Evolutionary conservation across 2,329 filamentous ascomycete genomes (phyloP).

Genomic region (Alternaria infectoria): DNA sequence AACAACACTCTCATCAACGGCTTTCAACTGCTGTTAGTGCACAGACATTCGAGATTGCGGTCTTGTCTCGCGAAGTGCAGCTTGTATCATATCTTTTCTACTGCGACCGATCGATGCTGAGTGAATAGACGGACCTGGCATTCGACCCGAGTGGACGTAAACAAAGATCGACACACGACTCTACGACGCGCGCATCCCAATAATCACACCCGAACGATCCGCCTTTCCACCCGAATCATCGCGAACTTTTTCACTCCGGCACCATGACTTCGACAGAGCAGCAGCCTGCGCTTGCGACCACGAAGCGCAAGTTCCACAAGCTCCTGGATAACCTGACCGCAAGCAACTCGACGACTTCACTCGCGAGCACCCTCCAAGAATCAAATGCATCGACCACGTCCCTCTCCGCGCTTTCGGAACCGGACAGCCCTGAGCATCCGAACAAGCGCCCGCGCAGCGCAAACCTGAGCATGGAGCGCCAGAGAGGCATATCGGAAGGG

Average conservation of each 20-base stretch:
- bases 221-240: not conserved
- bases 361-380: constrained; percentile 46
- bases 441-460: constrained; percentile 46
- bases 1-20: constrained; percentile 14
- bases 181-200: not conserved
- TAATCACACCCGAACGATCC: not conserved
- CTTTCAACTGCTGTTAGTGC: not conserved
- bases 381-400: constrained; percentile 43
- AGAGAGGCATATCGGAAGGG: constrained; percentile 35
- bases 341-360: constrained; percentile 57
- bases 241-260: not conserved
- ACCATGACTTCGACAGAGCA: constrained; percentile 21
- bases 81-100: not conserved
- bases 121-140: not conserved
- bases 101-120: not conserved
- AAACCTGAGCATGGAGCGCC: constrained; percentile 33
- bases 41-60: not conserved
- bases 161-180: constrained; percentile 29
- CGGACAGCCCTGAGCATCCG: constrained; percentile 36
- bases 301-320: constrained; percentile 83
- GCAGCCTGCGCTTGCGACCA: constrained; percentile 68
- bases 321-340: constrained; percentile 61
- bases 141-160: constrained; percentile 16
- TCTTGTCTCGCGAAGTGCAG: not conserved
- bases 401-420: constrained; percentile 29